Conservation (phyloP, 2,329 filamentous ascomycete genomes). For the Trichoderma sp. region DNA sequence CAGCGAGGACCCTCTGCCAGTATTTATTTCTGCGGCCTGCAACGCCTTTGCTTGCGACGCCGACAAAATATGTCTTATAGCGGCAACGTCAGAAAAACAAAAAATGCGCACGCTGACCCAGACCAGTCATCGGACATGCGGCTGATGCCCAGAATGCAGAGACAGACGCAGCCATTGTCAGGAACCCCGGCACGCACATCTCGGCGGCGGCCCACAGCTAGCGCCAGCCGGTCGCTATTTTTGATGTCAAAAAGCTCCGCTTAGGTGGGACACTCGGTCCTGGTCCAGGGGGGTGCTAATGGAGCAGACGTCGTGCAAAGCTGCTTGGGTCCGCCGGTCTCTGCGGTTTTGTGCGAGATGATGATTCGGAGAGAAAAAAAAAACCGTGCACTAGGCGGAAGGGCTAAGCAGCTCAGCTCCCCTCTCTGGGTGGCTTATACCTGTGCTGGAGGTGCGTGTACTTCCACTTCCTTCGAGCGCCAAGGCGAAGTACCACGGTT, state of each 20-base stretch:
- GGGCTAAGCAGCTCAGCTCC: conserved; percentile 20
- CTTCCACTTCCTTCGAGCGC: not conserved
- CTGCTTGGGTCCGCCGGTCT: not conserved
- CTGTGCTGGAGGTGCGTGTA: not conserved
- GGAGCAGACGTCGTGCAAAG: not conserved
- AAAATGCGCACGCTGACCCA: not conserved
- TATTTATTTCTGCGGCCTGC: not conserved
- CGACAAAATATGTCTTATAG: not conserved
- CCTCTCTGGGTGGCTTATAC: not conserved
- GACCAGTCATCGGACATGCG: conserved; percentile 14
- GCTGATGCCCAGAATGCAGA: conserved; percentile 9
- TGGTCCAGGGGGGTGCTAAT: conserved; percentile 22
- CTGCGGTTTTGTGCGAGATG: not conserved
- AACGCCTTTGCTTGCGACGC: not conserved
- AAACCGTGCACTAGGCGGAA: conserved; percentile 8
- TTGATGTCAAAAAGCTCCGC: conserved; percentile 27
- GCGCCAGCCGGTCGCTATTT: conserved; percentile 28
- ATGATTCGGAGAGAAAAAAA: conserved; percentile 24
- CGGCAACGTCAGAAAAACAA: not conserved
- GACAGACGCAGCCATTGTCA: conserved; percentile 11
- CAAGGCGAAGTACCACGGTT: not conserved
- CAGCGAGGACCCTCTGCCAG: not conserved
- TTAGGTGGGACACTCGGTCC: conserved; percentile 26
- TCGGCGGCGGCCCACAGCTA: conserved; percentile 17
- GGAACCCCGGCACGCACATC: conserved; percentile 26